phyloP scores from a whole-genome alignment of 163 green algal species.

The Trebouxia gelatinosa region DNA sequence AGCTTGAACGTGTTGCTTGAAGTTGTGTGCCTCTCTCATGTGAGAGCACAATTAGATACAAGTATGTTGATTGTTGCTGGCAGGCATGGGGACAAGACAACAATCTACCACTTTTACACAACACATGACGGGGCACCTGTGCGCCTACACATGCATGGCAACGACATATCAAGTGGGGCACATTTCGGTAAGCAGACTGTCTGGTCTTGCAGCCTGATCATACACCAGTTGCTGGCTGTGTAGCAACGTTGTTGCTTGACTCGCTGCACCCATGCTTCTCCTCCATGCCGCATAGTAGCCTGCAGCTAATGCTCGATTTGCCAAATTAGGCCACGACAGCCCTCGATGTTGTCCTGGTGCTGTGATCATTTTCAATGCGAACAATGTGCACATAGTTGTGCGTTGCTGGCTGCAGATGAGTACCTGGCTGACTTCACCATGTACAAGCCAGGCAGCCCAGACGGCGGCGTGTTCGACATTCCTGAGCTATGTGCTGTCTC shows the following conservation, averaged over 20 bases:
- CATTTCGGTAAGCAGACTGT: conserved; percentile 46
- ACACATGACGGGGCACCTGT: conserved; percentile 36
- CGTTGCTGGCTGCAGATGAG: conserved; percentile 40
- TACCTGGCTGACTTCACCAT: conserved; percentile 51
- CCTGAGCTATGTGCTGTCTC: conserved; percentile 40
- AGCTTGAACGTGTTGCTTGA: neutral
- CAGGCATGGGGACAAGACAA: conserved; percentile 46
- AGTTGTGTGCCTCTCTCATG: neutral
- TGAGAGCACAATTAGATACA: neutral
- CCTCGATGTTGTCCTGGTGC: too few species aligned
- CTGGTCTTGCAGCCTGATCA: too few species aligned
- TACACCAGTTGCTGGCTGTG: too few species aligned
- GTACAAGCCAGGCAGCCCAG: conserved; percentile 34
- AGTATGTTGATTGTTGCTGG: neutral
- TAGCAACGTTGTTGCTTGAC: too few species aligned
- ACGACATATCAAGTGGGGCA: conserved; percentile 48
- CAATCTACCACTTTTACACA: conserved; percentile 47
- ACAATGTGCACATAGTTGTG: too few species aligned
- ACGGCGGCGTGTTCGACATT: conserved; percentile 34
- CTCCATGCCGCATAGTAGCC: too few species aligned
- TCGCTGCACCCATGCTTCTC: too few species aligned
- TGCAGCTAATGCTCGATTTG: too few species aligned
- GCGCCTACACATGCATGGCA: conserved; percentile 54
- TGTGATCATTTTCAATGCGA: too few species aligned
- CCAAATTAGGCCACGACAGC: too few species aligned